phyloP scores from a whole-genome alignment of 1,284 basidiomycete genomes.

The Moesziomyces aphidis region DNA sequence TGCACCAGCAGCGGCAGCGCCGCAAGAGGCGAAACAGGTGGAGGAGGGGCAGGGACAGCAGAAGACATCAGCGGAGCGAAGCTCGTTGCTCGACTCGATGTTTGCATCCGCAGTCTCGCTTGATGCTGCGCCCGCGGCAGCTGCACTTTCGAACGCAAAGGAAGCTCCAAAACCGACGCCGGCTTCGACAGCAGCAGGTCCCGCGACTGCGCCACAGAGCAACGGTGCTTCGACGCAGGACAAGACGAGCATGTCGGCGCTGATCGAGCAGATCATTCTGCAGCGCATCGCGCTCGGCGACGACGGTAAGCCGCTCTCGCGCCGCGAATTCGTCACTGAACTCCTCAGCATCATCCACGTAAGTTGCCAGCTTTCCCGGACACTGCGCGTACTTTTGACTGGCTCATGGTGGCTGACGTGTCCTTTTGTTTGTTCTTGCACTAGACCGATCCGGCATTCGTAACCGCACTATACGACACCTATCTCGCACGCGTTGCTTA shows the following conservation, averaged over 20 bases:
- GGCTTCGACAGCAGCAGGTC: neutral
- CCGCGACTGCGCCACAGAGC: neutral
- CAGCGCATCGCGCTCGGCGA: conserved; percentile 62
- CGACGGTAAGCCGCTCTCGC: conserved; percentile 69
- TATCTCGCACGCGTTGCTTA: conserved; percentile 37
- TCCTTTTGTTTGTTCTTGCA: neutral
- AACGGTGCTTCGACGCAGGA: conserved; percentile 15
- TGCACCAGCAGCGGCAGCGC: conserved; percentile 3
- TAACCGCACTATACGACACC: conserved; percentile 50
- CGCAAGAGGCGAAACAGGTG: neutral
- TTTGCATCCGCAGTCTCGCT: conserved; percentile 30
- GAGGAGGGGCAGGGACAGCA: neutral
- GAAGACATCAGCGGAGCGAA: conserved; percentile 3
- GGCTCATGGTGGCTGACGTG: neutral
- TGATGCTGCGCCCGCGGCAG: conserved; percentile 2
- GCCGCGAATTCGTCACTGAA: conserved; percentile 77
- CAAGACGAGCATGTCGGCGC: conserved; percentile 69
- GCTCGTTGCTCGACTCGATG: conserved; percentile 31
- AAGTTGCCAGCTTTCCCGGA: conserved; percentile 62
- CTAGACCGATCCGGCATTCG: conserved; percentile 59
- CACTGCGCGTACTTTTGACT: neutral
- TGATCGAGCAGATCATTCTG: conserved; percentile 68
- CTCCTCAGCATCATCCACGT: conserved; percentile 79
- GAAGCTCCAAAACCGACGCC: neutral
- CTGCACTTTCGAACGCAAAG: neutral